Base-by-base conservation (phyloP, 352 stramenopile species). In the Pythium diclinum region DNA sequence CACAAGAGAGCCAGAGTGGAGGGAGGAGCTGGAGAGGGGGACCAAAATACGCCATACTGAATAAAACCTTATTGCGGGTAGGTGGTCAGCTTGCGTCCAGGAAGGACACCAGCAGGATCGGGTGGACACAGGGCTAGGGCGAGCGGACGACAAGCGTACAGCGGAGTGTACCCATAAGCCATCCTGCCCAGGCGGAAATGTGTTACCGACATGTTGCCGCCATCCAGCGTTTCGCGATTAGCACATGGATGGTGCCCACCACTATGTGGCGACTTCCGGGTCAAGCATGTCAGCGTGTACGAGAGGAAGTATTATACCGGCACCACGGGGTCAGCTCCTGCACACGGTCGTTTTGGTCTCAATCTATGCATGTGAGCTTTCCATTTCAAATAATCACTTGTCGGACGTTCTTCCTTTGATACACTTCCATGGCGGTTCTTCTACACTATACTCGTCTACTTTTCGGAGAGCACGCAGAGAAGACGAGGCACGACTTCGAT, bases 401-500 rank as follows among this genome's bases (percentile, higher is more conserved):
- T 38, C 33, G 7, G 33, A 9, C 6, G 7, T 49, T 23, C 42
- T 9, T 49, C 9, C 19, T 47, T 46, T 21, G 38, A 16, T 59
- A 59, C 38, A 61, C 38, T 53, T n/a, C 9, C 28, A 30, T 30
- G 19, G 44, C 25, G 19, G 23, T 59, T 46, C 25, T 36, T 19
- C 56, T 61, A 53, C 47, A 19, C 6, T 52, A 42, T 28, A 28
- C 25, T 28, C 42, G 33, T 17, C 63, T 83, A 92, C 75, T 91
- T 92, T 57, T 92, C 84, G 21, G 84, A 92, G 10, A 92, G 68
- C 36, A 91, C 84, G 57, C 73, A 81, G 21, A 92, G 72, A 30
- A 92, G 61, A 23, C 81, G 77, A 14, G 84, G 84, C 25, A 92
- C 82, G 36, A 92, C 74, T 56, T 92, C 81, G 19, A 92, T 79